phyloP scores from a whole-genome alignment of 2,329 filamentous ascomycete species.

The Pseudocercospora vitis region DNA sequence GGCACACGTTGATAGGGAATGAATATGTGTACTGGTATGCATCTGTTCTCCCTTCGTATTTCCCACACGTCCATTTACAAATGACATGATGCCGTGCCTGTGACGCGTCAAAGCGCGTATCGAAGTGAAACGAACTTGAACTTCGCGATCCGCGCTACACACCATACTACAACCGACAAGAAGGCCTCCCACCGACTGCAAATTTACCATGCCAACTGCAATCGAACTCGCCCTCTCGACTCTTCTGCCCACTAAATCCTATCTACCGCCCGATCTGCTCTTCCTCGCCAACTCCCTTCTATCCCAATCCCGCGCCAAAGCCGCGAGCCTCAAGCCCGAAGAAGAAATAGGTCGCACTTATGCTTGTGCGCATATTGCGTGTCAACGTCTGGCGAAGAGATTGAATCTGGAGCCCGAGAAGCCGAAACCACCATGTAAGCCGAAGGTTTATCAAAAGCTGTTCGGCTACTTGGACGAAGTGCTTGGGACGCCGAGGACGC shows the following conservation, averaged over 20 bases:
- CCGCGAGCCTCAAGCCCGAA: slow-evolving; percentile 74
- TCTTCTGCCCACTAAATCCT: slow-evolving; percentile 70
- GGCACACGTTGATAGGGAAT: not conserved
- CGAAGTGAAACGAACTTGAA: not conserved
- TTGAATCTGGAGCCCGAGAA: slow-evolving; percentile 77
- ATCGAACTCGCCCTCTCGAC: slow-evolving; percentile 72
- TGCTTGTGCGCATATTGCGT: slow-evolving; percentile 85
- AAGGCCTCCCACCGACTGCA: not conserved
- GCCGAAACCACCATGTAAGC: slow-evolving; percentile 73
- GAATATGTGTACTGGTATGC: not conserved
- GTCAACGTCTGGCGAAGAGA: slow-evolving; percentile 75
- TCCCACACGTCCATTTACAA: not conserved
- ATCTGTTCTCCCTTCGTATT: not conserved
- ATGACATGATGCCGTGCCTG: not conserved
- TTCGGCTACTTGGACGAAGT: slow-evolving; percentile 77
- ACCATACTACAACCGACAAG: not conserved
- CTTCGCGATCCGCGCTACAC: no score
- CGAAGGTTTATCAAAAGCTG: slow-evolving; percentile 78
- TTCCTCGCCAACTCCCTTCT: slow-evolving; percentile 72
- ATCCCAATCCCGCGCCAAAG: slow-evolving; percentile 75
- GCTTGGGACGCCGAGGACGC: slow-evolving; percentile 50
- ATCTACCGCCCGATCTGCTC: slow-evolving; percentile 67
- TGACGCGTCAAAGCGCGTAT: slow-evolving; percentile 3
- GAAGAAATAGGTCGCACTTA: slow-evolving; percentile 86
- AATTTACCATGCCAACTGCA: slow-evolving; percentile 63